Conservation (phyloP, 148 eudicot species). For the Bassia scoparia region DNA sequence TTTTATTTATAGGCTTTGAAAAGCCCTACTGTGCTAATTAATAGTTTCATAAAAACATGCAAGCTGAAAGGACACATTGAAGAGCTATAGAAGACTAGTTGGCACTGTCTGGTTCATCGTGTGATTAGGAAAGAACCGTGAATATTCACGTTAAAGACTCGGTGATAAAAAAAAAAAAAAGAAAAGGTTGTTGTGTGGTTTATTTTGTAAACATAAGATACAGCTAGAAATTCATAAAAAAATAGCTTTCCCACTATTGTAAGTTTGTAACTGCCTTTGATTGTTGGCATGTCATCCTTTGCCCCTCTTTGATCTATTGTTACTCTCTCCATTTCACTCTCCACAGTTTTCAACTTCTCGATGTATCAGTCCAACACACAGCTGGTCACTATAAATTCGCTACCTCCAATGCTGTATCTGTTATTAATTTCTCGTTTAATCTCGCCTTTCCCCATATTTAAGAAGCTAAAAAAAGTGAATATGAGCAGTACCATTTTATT, state of each 20-base stretch:
- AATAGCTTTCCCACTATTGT: conserved; percentile 1
- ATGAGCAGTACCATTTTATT: not conserved
- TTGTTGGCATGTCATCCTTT: conserved; percentile 17
- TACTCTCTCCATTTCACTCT: conserved; percentile 10
- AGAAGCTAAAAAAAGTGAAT: conserved; percentile 7
- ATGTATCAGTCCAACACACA: conserved; percentile 14
- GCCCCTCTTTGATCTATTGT: conserved; percentile 9
- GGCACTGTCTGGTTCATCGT: no score
- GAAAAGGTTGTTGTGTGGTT: no score
- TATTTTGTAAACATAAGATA: not conserved
- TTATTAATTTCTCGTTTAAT: conserved; percentile 24
- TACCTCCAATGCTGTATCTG: conserved; percentile 19
- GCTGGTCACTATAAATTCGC: conserved; percentile 18
- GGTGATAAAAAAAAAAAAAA: no score
- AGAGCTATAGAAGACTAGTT: no score
- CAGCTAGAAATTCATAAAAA: conserved; percentile 20
- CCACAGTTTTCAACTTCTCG: conserved; percentile 26
- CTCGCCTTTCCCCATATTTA: conserved; percentile 6
- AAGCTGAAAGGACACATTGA: no score
- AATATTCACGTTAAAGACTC: no score
- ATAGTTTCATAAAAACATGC: no score
- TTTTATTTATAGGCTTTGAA: no score
- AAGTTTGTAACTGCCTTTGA: conserved; percentile 23
- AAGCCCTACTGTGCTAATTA: no score
- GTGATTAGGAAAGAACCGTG: no score